Evolutionary conservation across 2,329 filamentous ascomycete species (phyloP), one percentile per base, ranked within the genome.

Genomic region (Microdochium nivale): DNA sequence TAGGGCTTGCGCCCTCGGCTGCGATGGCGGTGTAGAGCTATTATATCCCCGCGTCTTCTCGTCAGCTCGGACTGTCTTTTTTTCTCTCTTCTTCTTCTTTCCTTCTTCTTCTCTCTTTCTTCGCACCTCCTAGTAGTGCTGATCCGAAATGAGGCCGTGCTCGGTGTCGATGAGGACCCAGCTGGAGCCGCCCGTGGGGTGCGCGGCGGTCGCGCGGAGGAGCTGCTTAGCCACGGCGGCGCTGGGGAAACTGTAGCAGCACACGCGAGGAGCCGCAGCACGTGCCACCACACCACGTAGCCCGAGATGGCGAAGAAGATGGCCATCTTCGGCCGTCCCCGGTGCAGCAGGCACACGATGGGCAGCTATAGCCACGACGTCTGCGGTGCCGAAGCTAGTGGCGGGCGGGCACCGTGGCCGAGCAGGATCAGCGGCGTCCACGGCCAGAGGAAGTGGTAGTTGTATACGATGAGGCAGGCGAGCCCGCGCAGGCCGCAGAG

Each of bases 201-300:
- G 77, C 51, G 80, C 71, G 2, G 85, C 83, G 48, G 88, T 69
- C n/a, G 75, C 65, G 50, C 81, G 73, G 3, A 80, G 80, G 14
- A 84, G 67, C 55, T 84, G 62, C 54, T 62, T 66, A 27, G 64
- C 65, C 25, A 66, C 55, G 33, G 56, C 57, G 7, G 62, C 55
- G 25, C 62, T 65, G 47, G 64, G 62, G 23, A 67, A 58, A 2
- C 64, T 66, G 23, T 23, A 47, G 1, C n/a, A 1, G 13, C 27
- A 32, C 8, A 23, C 25, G 3, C 19, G n/a, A 71, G 70, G 4
- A 64, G 54, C n/a, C 65, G 55, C 13, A 71, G 51, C 21, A 71
- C 66, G 50, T 70, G 68, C 5, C 68, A 62, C 23, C 64, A 70
- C 32, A 72, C 60, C 24, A 71, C 69, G 49, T 72, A 72, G n/a